phyloP scores from a whole-genome alignment of 306 rosid species.

The Biancaea sappan region DNA sequence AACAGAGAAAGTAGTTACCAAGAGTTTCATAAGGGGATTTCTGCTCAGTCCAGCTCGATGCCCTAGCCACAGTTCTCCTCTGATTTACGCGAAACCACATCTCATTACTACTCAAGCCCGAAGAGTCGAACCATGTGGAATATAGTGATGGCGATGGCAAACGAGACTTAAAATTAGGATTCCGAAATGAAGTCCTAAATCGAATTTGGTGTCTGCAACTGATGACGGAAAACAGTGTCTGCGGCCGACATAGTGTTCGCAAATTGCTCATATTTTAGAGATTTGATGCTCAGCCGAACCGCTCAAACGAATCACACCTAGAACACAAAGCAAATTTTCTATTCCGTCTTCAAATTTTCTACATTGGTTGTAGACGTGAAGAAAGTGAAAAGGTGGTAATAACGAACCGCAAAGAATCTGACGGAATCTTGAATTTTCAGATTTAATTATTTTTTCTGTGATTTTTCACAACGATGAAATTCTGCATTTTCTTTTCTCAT shows the following conservation, averaged over 20 bases:
- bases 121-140: constrained; percentile 44
- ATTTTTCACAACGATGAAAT: constrained; percentile 1
- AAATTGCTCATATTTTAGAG: constrained; percentile 59
- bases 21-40: constrained; percentile 90
- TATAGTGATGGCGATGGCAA: constrained; percentile 35
- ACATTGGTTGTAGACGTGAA: constrained; percentile 39
- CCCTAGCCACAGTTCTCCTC: constrained; percentile 62
- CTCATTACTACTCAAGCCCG: constrained; percentile 31
- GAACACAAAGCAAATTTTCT: not conserved
- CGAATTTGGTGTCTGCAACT: constrained; percentile 60
- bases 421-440: constrained; percentile 33
- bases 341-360: not conserved
- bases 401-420: constrained; percentile 38
- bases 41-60: constrained; percentile 69
- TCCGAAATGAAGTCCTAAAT: constrained; percentile 53
- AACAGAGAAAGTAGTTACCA: constrained; percentile 46
- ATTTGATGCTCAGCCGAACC: constrained; percentile 21
- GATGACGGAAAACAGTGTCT: constrained; percentile 57
- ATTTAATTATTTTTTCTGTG: not conserved
- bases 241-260: constrained; percentile 56
- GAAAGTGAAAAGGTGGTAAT: constrained; percentile 32
- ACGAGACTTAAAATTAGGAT: constrained; percentile 50
- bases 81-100: constrained; percentile 59
- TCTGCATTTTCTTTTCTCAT: not conserved
- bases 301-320: not conserved